These are phyloP conservation scores for Guadua angustifolia DNA, from an alignment of 176 grass and related monocot species.

Conservation along the genomic window DNA sequence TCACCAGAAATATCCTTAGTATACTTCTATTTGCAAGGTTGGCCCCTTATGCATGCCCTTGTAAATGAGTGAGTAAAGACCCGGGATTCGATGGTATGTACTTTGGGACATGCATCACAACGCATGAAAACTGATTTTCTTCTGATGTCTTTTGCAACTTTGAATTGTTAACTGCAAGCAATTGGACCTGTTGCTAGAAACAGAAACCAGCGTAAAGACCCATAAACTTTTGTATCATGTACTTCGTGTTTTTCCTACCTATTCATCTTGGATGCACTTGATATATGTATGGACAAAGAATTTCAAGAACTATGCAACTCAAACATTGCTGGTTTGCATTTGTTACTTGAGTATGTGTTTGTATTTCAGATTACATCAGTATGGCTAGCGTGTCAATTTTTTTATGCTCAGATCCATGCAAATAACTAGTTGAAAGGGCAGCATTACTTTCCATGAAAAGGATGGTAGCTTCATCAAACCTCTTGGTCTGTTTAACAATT, in stretches of 20 bases:
- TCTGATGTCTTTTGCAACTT: neutral
- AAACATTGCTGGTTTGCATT: neutral
- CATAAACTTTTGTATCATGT: neutral
- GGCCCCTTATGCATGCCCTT: neutral
- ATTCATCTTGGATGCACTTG: neutral
- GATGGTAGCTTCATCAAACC: neutral
- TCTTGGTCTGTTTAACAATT: slow-evolving; percentile 11
- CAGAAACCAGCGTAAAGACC: neutral
- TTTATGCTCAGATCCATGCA: neutral
- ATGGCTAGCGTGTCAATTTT: neutral
- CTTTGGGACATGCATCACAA: neutral
- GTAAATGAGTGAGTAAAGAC: no score
- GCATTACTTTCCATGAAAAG: neutral
- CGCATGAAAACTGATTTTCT: neutral
- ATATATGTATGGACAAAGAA: neutral
- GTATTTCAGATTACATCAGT: neutral
- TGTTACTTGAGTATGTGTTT: neutral
- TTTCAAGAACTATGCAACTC: neutral
- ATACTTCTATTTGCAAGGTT: neutral
- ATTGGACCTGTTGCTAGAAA: neutral
- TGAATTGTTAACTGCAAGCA: neutral
- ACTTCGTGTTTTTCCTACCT: neutral
- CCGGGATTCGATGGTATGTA: neutral
- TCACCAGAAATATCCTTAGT: neutral
- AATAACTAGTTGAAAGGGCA: neutral